These are phyloP conservation scores for Melocanna baccifera DNA, from an alignment of 176 grass and related monocot species.

Conservation along the genomic window DNA sequence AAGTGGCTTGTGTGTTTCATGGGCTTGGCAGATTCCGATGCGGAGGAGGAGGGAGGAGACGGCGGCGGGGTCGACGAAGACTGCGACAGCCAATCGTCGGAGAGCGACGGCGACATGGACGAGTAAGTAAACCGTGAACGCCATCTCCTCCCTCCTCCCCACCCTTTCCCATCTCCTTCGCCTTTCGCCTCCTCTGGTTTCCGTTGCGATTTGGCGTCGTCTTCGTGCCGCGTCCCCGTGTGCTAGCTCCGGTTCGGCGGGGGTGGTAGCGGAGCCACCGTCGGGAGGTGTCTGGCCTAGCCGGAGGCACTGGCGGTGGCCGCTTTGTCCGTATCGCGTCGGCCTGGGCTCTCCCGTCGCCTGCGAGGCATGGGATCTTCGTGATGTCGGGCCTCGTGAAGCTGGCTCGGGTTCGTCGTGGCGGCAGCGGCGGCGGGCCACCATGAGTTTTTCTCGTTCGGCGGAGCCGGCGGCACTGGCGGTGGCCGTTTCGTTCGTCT, in stretches of 20 bases:
- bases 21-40: constrained; percentile 50
- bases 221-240: constrained; percentile 20
- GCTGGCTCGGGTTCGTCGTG: background rate
- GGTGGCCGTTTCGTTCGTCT: background rate
- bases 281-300: background rate
- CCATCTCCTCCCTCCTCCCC: background rate
- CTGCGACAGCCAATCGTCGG: constrained; percentile 32
- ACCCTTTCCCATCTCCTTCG: background rate
- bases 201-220: constrained; percentile 34
- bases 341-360: background rate
- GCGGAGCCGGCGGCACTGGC: background rate
- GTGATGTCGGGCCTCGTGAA: background rate
- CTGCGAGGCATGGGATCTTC: constrained; percentile 44
- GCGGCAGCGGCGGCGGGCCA: background rate
- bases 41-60: constrained; percentile 24
- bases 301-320: background rate
- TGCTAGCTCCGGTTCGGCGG: background rate
- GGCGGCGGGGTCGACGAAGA: constrained; percentile 25
- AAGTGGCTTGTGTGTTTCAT: constrained; percentile 16
- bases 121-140: constrained; percentile 34
- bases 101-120: constrained; percentile 46
- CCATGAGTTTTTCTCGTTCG: background rate
- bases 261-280: background rate
- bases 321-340: constrained; percentile 9
- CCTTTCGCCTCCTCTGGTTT: constrained; percentile 11